Base-by-base conservation (phyloP, 2,329 filamentous ascomycete species). In the Fusarium nygamai region DNA sequence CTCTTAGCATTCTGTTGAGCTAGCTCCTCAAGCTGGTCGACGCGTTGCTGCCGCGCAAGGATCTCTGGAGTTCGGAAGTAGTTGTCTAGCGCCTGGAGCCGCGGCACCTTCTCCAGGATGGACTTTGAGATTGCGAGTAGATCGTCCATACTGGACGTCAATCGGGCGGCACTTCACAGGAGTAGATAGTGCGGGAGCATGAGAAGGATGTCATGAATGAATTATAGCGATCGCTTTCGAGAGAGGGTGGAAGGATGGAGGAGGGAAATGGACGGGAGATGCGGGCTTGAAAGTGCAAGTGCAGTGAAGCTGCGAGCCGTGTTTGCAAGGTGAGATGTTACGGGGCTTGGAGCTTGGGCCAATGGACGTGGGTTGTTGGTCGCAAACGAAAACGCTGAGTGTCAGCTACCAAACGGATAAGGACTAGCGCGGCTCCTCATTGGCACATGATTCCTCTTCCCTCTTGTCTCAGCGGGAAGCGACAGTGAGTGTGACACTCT, bases 21-120 rank as follows among this genome's bases (percentile, higher is more conserved):
- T 31, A 44, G 41, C 22, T 47, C 36, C 24, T 65, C 36, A 24
- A 67, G 43, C 20, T 39, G 31, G 17, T 67, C n/a, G 22, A 44
- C 38, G 6, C 50, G 61, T 9, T 38, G 13, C 44, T 44, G 44
- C 27, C 64, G 51, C 19, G 51, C 61, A 51, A 41, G 22, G 9
- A 48, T 44, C 19, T 57, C 48, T 3, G 48, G 60, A 2, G 22
- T 33, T 39, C 34, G 36, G 34, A 54, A 54, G 24, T 54, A 39
- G 14, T 33, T 56, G 36, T 54, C 50, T 33, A 53, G 47, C 41
- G 27, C 85, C 83, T 4, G 84, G 84, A 54, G 36, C 47, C 24
- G 36, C n/a, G 39, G 27, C 3, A 54, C 22, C 38, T 46, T 58
- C 7, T 33, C 31, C 22, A 36, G 12, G 22, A 62, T 46, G 31